Evolutionary conservation across 768 basidiomycete species (phyloP).

Genomic region (Rhodotorula taiwanensis): DNA sequence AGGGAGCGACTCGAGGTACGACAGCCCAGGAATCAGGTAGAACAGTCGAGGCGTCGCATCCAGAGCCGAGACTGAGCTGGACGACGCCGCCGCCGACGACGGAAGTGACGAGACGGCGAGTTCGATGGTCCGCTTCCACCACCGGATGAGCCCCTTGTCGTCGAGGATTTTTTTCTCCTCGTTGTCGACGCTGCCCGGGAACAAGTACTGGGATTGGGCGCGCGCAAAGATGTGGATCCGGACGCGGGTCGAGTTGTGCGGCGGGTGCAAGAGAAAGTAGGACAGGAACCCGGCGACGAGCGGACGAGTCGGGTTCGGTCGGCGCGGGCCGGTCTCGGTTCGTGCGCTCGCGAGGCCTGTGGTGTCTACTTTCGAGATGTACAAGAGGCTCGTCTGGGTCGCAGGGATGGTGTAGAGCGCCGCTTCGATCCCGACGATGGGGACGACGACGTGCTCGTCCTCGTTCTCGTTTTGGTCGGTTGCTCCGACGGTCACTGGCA

Average conservation of each 20-base stretch:
- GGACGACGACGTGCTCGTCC: slow-evolving; percentile 46
- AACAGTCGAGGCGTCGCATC: slow-evolving; percentile 3
- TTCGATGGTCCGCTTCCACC: slow-evolving; percentile 80
- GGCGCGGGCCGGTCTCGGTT: too few species aligned
- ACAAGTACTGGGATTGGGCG: slow-evolving; percentile 84
- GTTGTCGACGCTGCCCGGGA: slow-evolving; percentile 73
- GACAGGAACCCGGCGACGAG: slow-evolving; percentile 63
- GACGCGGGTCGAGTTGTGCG: slow-evolving; percentile 47
- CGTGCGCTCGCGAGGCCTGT: slow-evolving; percentile 58
- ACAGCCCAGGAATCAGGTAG: slow-evolving; percentile 58
- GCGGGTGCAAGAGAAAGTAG: slow-evolving; percentile 34
- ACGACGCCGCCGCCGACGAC: neutral
- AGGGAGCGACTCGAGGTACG: slow-evolving; percentile 59
- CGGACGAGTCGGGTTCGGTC: slow-evolving; percentile 58
- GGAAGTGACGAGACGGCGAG: neutral
- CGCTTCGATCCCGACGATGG: slow-evolving; percentile 75
- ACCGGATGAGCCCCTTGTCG: slow-evolving; percentile 73
- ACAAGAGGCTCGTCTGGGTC: slow-evolving; percentile 65
- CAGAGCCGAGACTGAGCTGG: neutral
- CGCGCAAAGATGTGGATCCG: slow-evolving; percentile 87
- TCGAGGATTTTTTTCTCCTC: slow-evolving; percentile 60
- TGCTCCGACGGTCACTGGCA: too few species aligned
- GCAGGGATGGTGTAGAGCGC: slow-evolving; percentile 65
- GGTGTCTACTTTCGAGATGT: slow-evolving; percentile 90
- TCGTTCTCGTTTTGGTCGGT: neutral